A percentile compares a stretch with the other conserved stretches of the same genome.
phyloP scores from a whole-genome alignment of 495 filamentous ascomycete species.

The Penicillium samsonianum region DNA sequence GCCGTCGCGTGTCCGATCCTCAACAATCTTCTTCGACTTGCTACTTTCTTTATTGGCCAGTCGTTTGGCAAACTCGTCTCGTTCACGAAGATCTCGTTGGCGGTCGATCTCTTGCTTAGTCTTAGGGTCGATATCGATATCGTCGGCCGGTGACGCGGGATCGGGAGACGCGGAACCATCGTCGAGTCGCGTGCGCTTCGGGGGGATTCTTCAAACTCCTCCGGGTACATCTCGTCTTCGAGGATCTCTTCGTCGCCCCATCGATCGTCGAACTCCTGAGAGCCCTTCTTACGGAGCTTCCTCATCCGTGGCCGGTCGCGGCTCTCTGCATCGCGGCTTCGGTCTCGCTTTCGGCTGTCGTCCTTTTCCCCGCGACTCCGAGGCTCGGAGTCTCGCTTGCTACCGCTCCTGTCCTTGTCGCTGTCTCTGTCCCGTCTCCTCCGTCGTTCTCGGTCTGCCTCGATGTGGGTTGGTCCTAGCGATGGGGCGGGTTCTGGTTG shows the following conservation, averaged over 20 bases:
- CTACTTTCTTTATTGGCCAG: conserved; percentile 68
- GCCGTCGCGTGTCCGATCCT: conserved; percentile 62
- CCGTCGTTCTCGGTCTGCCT: conserved; percentile 49
- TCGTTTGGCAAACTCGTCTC: conserved; percentile 73
- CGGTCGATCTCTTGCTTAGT: conserved; percentile 56
- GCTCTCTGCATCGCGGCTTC: conserved; percentile 44
- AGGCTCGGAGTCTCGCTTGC: conserved; percentile 19
- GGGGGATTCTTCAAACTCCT: conserved; percentile 52
- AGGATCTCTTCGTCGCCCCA: conserved; percentile 76
- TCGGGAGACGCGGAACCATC: conserved; percentile 52
- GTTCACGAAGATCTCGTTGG: conserved; percentile 65
- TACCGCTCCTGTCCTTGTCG: conserved; percentile 35
- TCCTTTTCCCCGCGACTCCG: conserved; percentile 37
- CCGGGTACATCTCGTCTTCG: conserved; percentile 44
- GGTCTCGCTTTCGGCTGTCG: conserved; percentile 44
- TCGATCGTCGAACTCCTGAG: conserved; percentile 66
- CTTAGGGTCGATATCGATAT: conserved; percentile 56
- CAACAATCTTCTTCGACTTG: conserved; percentile 72
- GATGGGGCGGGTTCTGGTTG: conserved; percentile 36
- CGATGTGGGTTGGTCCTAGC: conserved; percentile 53
- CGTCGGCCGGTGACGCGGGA: conserved; percentile 47
- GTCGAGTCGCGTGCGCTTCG: conserved; percentile 60
- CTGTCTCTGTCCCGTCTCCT: conserved; percentile 47
- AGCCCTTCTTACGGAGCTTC: conserved; percentile 55
- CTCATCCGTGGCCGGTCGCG: conserved; percentile 53